Percentiles rank a stretch among this genome's conserved stretches.
Conservation (phyloP, 441 rosid genomes). For the Theobroma grandiflorum region DNA sequence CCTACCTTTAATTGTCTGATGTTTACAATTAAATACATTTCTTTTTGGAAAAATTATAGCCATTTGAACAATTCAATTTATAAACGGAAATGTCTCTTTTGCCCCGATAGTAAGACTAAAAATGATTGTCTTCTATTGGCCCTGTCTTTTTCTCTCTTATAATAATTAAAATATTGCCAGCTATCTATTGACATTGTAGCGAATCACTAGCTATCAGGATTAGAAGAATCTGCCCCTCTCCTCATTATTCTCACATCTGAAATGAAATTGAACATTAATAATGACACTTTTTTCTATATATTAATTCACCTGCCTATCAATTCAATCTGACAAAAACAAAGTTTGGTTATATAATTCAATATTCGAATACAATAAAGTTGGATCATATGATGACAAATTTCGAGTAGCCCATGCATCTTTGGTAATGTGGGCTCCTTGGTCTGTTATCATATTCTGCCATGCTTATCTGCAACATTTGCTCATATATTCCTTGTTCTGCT, state of each 20-base stretch:
- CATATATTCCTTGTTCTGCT: not conserved
- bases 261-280: not conserved
- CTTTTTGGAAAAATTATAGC: not conserved
- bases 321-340: not conserved
- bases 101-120: not conserved
- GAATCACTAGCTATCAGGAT: not conserved
- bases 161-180: constrained; percentile 4
- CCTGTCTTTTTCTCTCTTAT: not conserved
- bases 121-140: not conserved
- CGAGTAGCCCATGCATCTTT: not conserved
- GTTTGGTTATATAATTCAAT: not conserved
- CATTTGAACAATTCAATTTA: not conserved
- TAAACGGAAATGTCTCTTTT: not conserved
- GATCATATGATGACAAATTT: not conserved
- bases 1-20: not conserved
- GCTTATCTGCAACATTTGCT: not conserved
- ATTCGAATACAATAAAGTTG: not conserved
- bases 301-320: not conserved
- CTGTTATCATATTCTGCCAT: not conserved
- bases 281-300: not conserved
- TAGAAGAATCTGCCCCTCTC: not conserved
- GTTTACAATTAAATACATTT: not conserved
- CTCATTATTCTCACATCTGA: not conserved
- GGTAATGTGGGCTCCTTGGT: not conserved
- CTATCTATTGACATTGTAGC: constrained; percentile 23